These are phyloP conservation scores for Linnemannia hyalina DNA, from an alignment of 192 early-diverging fungal genomes.

Conservation along the genomic window DNA sequence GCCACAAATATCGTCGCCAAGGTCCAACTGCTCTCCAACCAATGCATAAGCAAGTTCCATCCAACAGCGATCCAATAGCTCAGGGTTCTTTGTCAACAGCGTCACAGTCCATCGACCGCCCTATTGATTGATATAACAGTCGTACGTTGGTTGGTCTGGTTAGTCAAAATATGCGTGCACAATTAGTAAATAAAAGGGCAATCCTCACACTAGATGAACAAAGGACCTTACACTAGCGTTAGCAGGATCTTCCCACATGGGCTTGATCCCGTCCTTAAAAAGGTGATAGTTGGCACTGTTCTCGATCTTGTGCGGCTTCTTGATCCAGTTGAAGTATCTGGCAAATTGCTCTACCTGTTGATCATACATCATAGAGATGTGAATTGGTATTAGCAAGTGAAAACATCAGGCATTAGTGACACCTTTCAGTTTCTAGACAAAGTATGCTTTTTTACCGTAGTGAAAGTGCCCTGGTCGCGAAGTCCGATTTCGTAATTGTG, in stretches of 20 bases:
- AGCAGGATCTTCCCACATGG: conserved; percentile 63
- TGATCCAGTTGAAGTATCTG: conserved; percentile 62
- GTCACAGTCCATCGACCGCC: conserved; percentile 62
- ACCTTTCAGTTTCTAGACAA: not conserved
- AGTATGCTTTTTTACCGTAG: conserved; percentile 15
- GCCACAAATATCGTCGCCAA: conserved; percentile 58
- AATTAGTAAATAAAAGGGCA: not conserved
- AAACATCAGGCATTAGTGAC: not conserved
- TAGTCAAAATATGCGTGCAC: not conserved
- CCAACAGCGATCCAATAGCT: conserved; percentile 59
- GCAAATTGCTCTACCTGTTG: conserved; percentile 55
- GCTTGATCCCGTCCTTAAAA: conserved; percentile 62
- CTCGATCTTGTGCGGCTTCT: conserved; percentile 58
- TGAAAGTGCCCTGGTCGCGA: conserved; percentile 31
- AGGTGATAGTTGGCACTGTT: conserved; percentile 57
- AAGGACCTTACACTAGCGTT: conserved; percentile 55
- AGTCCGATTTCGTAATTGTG: conserved; percentile 39
- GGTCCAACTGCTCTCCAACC: conserved; percentile 60
- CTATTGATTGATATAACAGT: conserved; percentile 19
- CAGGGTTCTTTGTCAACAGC: conserved; percentile 39
- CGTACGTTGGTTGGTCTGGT: not conserved
- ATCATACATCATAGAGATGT: not conserved
- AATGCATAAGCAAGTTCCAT: conserved; percentile 57
- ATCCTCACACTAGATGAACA: not conserved
- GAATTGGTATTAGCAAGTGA: not conserved